Base-by-base conservation (phyloP, 345 rosid species). In the Lagerstroemia speciosa region DNA sequence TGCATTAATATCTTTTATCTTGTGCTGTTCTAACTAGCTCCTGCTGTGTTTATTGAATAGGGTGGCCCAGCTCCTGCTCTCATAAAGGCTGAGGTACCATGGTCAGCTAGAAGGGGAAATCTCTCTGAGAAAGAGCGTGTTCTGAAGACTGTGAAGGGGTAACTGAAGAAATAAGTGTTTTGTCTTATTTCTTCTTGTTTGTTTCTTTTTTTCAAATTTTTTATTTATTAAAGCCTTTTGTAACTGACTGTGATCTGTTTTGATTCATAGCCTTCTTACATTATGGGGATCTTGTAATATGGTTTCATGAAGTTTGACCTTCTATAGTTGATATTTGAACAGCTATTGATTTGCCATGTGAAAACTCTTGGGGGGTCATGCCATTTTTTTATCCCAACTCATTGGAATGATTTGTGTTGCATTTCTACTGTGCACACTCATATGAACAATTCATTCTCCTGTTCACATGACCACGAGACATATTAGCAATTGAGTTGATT, bases 141-240 rank as follows among this genome's bases (percentile, higher is more conserved):
- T 45, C 82, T 94, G 75, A 94, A 86, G 86, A 82, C 90, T 5
- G 88, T 89, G 6, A 94, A 94, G 78, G 93, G 99, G 99, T 94
- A 91, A 85, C 61, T 6, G 50, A 57, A 9, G 37, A 14, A 41
- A 34, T 5, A 5, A 12, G n/a, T 20, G 52, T 38, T 40, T 10
- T 4, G 8, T 9, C 38, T 10, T 27, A 27, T 40, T n/a, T 64
- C 17, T 16, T 10, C 36, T 29, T 19, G 29, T 12, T 27, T 27
- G 34, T 27, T 31, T 67, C 19, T 17, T 31, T 46, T 32, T 30
- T 6, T 20, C 29, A 29, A 8, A 40, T 50, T 16, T 45, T 14
- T 31, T 3, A 3, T 67, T 19, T 15, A 17, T 34, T 20, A 9
- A 16, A 41, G 14, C 14, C 16, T 41, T 41, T 41, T 41, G 16